These are phyloP conservation scores for Verticillium zaregamsianum DNA, from an alignment of 2,329 filamentous ascomycete species.

Conservation along the genomic window DNA sequence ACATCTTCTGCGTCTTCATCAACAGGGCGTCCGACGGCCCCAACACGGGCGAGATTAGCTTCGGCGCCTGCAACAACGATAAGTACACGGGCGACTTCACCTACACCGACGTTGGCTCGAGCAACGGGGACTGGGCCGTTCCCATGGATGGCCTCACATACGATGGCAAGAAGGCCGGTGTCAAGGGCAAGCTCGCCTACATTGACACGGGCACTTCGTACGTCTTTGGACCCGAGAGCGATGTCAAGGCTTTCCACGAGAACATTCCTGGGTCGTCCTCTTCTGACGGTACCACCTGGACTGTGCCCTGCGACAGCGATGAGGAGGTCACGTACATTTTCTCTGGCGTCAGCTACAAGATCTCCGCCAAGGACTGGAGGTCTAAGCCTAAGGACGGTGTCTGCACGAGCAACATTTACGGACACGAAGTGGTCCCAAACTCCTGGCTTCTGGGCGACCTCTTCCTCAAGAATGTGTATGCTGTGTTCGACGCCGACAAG, in stretches of 20 bases:
- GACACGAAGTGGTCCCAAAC: constrained; percentile 59
- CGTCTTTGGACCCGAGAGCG: constrained; percentile 64
- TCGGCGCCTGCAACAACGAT: constrained; percentile 64
- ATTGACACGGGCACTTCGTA: constrained; percentile 84
- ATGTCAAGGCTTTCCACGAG: constrained; percentile 61
- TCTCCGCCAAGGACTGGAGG: constrained; percentile 71
- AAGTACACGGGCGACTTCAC: constrained; percentile 65
- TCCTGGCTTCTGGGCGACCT: constrained; percentile 81
- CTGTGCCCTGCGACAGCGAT: constrained; percentile 67
- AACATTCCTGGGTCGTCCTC: constrained; percentile 58
- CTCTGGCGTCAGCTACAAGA: constrained; percentile 59
- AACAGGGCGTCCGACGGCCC: constrained; percentile 60
- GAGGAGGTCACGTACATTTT: constrained; percentile 62
- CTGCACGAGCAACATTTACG: constrained; percentile 72
- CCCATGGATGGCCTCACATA: constrained; percentile 61
- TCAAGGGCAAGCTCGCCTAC: constrained; percentile 58
- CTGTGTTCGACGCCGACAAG: constrained; percentile 75
- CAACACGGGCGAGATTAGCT: constrained; percentile 72
- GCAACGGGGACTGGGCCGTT: constrained; percentile 68
- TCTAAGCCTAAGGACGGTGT: constrained; percentile 37
- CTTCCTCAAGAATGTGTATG: constrained; percentile 87
- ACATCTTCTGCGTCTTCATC: constrained; percentile 68
- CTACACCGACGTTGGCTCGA: constrained; percentile 54
- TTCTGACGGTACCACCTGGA: constrained; percentile 59
- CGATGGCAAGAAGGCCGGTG: constrained; percentile 52